phyloP scores from a whole-genome alignment of 2,329 filamentous ascomycete species.

The Talaromyces sp. region DNA sequence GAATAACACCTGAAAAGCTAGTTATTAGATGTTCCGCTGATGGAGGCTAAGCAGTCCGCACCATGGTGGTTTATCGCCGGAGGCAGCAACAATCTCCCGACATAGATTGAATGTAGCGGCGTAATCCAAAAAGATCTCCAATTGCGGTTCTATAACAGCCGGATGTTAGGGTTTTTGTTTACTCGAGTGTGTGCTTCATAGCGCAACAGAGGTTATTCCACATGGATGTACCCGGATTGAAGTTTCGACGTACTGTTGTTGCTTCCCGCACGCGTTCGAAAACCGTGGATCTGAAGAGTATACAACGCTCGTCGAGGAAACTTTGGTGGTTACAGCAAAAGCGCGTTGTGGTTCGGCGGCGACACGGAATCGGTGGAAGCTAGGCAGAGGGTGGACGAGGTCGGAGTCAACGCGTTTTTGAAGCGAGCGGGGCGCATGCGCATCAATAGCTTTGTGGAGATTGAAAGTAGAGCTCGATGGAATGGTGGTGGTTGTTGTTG shows the following conservation, averaged over 20 bases:
- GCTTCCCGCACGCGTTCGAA: background rate
- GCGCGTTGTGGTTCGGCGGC: slow-evolving; percentile 11
- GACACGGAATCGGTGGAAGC: background rate
- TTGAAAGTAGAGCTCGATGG: background rate
- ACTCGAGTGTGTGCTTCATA: background rate
- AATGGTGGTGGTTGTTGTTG: slow-evolving; percentile 17
- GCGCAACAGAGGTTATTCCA: background rate
- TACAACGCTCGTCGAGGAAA: slow-evolving; percentile 7
- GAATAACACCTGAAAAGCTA: slow-evolving; percentile 69
- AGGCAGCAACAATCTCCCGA: slow-evolving; percentile 1
- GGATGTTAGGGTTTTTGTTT: background rate
- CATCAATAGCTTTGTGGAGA: background rate
- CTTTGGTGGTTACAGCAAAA: slow-evolving; percentile 14
- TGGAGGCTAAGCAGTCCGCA: background rate
- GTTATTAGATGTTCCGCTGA: background rate
- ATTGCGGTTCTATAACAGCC: slow-evolving; percentile 9
- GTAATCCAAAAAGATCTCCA: background rate
- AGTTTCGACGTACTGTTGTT: background rate
- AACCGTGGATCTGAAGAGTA: background rate
- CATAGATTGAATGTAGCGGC: slow-evolving; percentile 17
- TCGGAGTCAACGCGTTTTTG: slow-evolving; percentile 10
- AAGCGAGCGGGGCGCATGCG: slow-evolving; percentile 15
- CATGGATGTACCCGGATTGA: background rate
- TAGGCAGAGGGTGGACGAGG: background rate
- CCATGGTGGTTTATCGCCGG: slow-evolving; percentile 15